Percentiles rank a stretch among this genome's conserved stretches.
phyloP scores from a whole-genome alignment of 257 asterid species.

The Datura wrightii region DNA sequence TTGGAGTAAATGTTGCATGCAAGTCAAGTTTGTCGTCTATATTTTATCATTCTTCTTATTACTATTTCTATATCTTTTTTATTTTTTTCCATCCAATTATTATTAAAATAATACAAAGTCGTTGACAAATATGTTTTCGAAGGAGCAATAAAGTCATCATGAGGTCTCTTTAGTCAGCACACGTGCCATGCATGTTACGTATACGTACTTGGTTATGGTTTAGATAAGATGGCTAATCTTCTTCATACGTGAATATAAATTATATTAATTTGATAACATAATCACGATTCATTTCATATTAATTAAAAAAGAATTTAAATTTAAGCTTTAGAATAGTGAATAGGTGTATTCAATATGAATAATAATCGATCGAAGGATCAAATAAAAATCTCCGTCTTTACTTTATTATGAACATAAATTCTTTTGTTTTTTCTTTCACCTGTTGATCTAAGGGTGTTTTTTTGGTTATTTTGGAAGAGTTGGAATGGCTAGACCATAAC shows the following conservation, averaged over 20 bases:
- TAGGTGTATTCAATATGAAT: neutral
- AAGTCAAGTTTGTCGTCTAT: slow-evolving; percentile 18
- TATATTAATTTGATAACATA: neutral
- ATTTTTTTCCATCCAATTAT: neutral
- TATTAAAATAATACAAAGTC: neutral
- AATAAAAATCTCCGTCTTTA: no score
- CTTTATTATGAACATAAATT: neutral
- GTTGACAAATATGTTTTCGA: neutral
- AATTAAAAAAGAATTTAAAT: neutral
- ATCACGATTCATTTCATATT: neutral
- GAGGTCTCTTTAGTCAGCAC: slow-evolving; percentile 35
- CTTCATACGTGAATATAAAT: neutral
- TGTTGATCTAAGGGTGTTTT: neutral
- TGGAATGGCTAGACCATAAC: neutral
- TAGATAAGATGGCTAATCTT: neutral
- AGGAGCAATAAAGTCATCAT: slow-evolving; percentile 33
- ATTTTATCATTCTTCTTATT: neutral
- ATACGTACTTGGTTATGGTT: neutral
- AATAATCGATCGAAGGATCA: no score
- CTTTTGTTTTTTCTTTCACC: neutral
- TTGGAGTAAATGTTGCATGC: neutral
- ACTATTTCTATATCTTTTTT: neutral
- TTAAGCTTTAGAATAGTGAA: neutral
- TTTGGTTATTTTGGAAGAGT: neutral
- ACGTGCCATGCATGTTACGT: slow-evolving; percentile 19